Conservation (phyloP, 2,329 filamentous ascomycete species). For the Calonectria naviculata region DNA sequence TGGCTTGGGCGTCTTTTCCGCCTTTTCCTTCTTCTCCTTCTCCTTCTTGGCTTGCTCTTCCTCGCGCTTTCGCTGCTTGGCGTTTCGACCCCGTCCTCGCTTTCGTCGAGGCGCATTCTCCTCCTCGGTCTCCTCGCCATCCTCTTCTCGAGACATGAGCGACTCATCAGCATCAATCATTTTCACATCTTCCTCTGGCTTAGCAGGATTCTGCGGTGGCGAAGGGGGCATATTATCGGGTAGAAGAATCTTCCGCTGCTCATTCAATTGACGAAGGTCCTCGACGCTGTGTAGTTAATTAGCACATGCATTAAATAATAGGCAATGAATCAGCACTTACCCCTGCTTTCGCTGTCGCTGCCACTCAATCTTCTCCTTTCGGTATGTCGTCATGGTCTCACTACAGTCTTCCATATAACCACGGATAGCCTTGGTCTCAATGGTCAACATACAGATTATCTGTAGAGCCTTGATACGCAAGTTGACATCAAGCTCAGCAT, state of each 20-base stretch:
- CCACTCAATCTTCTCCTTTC: slow-evolving; percentile 95
- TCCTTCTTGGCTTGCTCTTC: slow-evolving; percentile 73
- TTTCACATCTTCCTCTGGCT: slow-evolving; percentile 68
- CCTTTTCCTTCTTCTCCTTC: slow-evolving; percentile 57
- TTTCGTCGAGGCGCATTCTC: slow-evolving; percentile 66
- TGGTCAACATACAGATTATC: slow-evolving; percentile 85
- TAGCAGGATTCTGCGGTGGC: slow-evolving; percentile 61
- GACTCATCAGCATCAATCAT: slow-evolving; percentile 75
- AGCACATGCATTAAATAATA: background rate
- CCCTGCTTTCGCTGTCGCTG: slow-evolving; percentile 80
- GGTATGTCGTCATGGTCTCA: slow-evolving; percentile 92
- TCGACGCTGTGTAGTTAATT: slow-evolving; percentile 65
- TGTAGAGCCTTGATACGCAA: slow-evolving; percentile 83
- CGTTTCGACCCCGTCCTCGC: slow-evolving; percentile 65
- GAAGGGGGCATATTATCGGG: slow-evolving; percentile 79
- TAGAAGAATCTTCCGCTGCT: slow-evolving; percentile 77
- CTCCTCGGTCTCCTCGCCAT: slow-evolving; percentile 76
- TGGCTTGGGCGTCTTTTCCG: slow-evolving; percentile 65
- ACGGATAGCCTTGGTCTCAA: slow-evolving; percentile 87
- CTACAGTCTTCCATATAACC: slow-evolving; percentile 92
- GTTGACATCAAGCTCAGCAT: slow-evolving; percentile 84
- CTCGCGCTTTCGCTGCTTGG: slow-evolving; percentile 83
- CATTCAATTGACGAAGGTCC: slow-evolving; percentile 76
- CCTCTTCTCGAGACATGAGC: slow-evolving; percentile 64
- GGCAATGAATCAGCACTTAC: slow-evolving; percentile 56